Base-by-base conservation (phyloP, 352 stramenopile species). In the Phytophthora europaea region DNA sequence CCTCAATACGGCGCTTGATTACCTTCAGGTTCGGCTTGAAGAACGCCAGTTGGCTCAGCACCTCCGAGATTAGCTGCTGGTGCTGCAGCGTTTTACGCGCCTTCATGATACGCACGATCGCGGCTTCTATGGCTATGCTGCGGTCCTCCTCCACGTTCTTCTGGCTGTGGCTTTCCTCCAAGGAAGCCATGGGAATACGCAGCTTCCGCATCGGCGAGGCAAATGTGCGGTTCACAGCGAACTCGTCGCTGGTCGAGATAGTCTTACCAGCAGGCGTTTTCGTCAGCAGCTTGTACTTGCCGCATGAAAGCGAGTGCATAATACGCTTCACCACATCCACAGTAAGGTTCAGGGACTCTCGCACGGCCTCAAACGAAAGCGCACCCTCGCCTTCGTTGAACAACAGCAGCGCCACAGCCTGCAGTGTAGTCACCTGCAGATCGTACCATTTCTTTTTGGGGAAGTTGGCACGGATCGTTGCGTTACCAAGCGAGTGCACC, bases 51-150 rank as follows among this genome's bases (percentile, higher is more conserved):
- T 99, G 98, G 38, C 85, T 97, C 45, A 99, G 80, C 59, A 99
- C 98, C 82, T 99, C 98, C 40, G 98, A 98, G 51, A 99, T 94
- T 13, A 99, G 90, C 78, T 99, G 94, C 78, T 99, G 96, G 80
- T 99, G 98, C 62, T 97, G 87, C 61, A 99, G 84, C 34, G 95
- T 98, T 83, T 99, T 99, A 65, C 97, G 85, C 20, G 97, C 97
- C 86, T 99, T 99, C 98, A 99, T 99, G 84, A 99, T 99, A 79
- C 98, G 95, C 47, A 99, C 98, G 75, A 99, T 99, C 13, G 98
- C 97, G 43, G 98, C 98, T 88, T 99, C 98, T 78, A 99, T 99
- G 20, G 98, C 97, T 83, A 99, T 98, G 67, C 93, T 94, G 45
- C 94, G 86, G 66, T 98, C 92, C 76, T 99, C 98, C 78, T 99